These are phyloP conservation scores for Thermomucor indicae-seudaticae DNA, from an alignment of 371 early-diverging fungal species.

Conservation along the genomic window DNA sequence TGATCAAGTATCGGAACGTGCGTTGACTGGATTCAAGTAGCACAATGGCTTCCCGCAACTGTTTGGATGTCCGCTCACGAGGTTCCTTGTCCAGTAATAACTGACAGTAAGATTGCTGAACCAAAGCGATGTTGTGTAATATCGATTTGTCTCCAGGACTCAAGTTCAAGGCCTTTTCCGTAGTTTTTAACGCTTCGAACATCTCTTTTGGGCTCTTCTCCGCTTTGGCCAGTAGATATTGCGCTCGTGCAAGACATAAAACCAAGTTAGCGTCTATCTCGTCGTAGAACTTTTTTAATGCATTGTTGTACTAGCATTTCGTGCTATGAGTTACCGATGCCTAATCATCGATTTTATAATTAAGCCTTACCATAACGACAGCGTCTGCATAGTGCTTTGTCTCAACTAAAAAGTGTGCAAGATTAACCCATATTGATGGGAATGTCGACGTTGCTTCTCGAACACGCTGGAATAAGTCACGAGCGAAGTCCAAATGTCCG, in stretches of 20 bases:
- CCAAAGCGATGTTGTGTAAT: constrained; percentile 75
- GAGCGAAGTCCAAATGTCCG: constrained; percentile 65
- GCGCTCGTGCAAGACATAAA: constrained; percentile 75
- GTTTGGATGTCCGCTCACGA: constrained; percentile 51
- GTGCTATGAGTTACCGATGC: neutral
- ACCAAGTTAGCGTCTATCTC: constrained; percentile 57
- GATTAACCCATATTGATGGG: constrained; percentile 65
- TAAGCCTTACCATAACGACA: constrained; percentile 49
- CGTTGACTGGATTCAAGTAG: constrained; percentile 59
- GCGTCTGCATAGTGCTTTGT: constrained; percentile 70
- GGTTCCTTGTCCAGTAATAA: constrained; percentile 65
- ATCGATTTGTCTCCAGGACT: constrained; percentile 63
- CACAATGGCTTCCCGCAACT: constrained; percentile 46
- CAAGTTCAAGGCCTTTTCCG: constrained; percentile 52
- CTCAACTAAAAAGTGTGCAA: constrained; percentile 77
- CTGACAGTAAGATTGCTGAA: constrained; percentile 82
- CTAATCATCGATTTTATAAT: neutral
- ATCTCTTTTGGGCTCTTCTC: constrained; percentile 68
- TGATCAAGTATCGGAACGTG: constrained; percentile 48
- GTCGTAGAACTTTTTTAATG: constrained; percentile 46
- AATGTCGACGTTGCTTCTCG: constrained; percentile 54
- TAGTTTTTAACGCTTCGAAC: constrained; percentile 59
- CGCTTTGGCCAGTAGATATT: constrained; percentile 74
- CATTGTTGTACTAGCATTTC: constrained; percentile 71
- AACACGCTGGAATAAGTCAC: constrained; percentile 73